Evolutionary conservation across 164 flowering plant species (phyloP), one percentile per base, ranked within the genome.

Genomic region (Kingdonia uniflora): DNA sequence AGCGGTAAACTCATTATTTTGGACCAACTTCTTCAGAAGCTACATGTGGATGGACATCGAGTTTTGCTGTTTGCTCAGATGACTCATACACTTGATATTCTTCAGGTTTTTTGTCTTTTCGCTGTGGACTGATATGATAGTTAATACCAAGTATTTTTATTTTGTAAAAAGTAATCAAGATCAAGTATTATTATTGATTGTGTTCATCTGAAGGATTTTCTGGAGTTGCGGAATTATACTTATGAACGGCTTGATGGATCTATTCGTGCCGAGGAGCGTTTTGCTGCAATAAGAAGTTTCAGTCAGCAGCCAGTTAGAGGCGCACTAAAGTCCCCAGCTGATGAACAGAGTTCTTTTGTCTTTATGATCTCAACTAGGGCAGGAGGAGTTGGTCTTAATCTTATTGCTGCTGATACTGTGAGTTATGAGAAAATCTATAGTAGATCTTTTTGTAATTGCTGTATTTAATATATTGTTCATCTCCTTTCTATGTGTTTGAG

Each of bases 221-320:
- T 92, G 66, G 98, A 92, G 78, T 55, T 92, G 24, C 71, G 95
- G 26, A 77, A 72, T 52, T 84, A 82, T 64, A 71, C 91, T 8
- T 92, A 92, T 65, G 98, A 88, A 71, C 85, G 98, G 15, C 92
- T 92, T 71, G 98, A 92, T 79, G 98, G 98, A 39, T 92, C 98
- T 29, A 61, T 87, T 73, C 80, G 95, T 22, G 98, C 98, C 19
- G 96, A 91, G 65, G 98, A 91, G 72, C 87, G 98, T 0, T 91
- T 91, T 79, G 83, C 95, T 62, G 98, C 98, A 60, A 87, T 91
- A 62, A 76, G 88, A 74, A 84, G 79, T 64, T 91, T 87, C 70
- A 84, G 95, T 52, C 47, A 55, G 35, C 64, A 65, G 60, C 65
- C 70, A 20, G 42, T 43, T 20, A 57, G 61, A 45, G 72, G 51